Conservation (phyloP, 371 early-diverging fungal species). For the Apophysomyces variabilis region DNA sequence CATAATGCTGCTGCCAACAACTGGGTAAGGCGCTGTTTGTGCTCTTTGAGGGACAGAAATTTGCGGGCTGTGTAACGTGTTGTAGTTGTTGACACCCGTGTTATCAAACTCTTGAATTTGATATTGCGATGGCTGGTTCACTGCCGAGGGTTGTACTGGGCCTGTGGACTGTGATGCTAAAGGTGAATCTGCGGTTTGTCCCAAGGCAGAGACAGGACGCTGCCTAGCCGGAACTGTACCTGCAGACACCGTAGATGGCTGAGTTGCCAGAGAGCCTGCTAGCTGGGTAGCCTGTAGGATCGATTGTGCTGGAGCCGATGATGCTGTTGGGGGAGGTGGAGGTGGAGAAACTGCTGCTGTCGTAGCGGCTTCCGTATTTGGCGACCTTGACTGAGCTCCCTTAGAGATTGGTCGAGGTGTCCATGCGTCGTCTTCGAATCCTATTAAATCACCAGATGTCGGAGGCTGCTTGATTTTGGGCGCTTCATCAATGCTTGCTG, state of each 20-base stretch:
- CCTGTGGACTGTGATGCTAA: background rate
- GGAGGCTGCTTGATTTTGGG: slow-evolving; percentile 1
- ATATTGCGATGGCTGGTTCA: background rate
- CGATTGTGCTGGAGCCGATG: background rate
- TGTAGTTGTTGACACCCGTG: background rate
- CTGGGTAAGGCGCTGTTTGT: background rate
- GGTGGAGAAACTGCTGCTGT: background rate
- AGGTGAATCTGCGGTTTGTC: slow-evolving; percentile 33
- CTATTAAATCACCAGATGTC: slow-evolving; percentile 29
- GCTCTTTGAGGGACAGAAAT: slow-evolving; percentile 2
- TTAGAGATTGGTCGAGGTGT: slow-evolving; percentile 31
- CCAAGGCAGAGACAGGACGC: slow-evolving; percentile 32
- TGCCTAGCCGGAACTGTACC: slow-evolving; percentile 23
- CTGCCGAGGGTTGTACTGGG: background rate
- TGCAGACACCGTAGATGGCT: background rate
- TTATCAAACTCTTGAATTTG: background rate
- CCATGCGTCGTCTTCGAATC: slow-evolving; percentile 64
- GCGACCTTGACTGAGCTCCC: background rate
- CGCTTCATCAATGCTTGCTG: slow-evolving; percentile 19
- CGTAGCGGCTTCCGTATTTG: background rate
- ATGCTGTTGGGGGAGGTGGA: slow-evolving; percentile 1
- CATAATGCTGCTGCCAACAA: background rate
- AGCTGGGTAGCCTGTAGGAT: background rate
- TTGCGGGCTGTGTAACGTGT: background rate
- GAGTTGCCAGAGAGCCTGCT: background rate